A percentile compares a stretch with the other conserved stretches of the same genome.
These are phyloP conservation scores for Aspergillus pseudoterreus DNA, from an alignment of 2,329 filamentous ascomycete genomes.

Conservation along the genomic window DNA sequence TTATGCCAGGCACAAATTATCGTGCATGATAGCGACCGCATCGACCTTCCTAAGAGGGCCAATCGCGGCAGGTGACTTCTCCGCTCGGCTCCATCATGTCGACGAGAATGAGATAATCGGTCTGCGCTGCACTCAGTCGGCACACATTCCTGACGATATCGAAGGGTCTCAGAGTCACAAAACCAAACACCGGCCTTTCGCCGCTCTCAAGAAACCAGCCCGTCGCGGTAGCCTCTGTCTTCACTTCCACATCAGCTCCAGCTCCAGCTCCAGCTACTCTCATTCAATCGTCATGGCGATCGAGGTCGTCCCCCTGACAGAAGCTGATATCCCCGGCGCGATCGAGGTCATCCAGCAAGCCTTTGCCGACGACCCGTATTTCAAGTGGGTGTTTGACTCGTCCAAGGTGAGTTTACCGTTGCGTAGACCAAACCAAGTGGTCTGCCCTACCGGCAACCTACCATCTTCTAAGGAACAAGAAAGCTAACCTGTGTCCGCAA, in stretches of 20 bases:
- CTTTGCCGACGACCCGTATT: slow-evolving; percentile 65
- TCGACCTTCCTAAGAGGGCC: neutral
- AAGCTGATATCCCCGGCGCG: slow-evolving; percentile 60
- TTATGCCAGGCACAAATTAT: neutral
- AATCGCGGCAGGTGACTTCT: neutral
- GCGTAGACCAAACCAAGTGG: neutral
- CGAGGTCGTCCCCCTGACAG: slow-evolving; percentile 53
- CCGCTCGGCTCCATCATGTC: neutral
- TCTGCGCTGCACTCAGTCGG: too few relatives aligned
- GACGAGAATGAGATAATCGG: neutral
- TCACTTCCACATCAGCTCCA: neutral
- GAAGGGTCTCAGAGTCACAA: too few relatives aligned
- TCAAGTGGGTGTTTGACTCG: slow-evolving; percentile 62
- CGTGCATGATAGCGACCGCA: neutral
- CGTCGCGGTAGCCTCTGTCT: too few relatives aligned
- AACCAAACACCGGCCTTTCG: too few relatives aligned
- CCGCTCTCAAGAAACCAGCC: too few relatives aligned
- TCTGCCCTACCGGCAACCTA: neutral
- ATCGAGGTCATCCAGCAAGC: slow-evolving; percentile 64
- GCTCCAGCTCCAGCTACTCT: neutral
- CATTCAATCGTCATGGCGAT: slow-evolving; percentile 43
- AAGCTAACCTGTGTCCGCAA: neutral
- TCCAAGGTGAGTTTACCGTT: slow-evolving; percentile 44
- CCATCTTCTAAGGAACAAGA: neutral
- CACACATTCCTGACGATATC: too few relatives aligned